Base-by-base conservation (phyloP, 139 green algal species). In the Raphidocelis subcapitata region DNA sequence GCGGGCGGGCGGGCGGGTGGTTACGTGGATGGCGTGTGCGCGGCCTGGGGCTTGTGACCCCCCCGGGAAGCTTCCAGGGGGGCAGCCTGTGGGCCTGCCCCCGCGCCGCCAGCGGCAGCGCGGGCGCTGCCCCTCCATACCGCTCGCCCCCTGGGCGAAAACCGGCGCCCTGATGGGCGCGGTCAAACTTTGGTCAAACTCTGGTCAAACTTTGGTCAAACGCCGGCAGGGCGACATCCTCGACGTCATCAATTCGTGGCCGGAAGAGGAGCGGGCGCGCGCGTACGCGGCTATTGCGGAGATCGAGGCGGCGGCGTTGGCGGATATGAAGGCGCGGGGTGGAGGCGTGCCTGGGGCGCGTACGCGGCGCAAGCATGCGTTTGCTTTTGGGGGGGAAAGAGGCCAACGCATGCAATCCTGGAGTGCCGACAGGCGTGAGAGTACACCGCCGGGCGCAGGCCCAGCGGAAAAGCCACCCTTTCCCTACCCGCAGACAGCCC, bases 271-370 rank as follows among this genome's bases (percentile, higher is more conserved):
- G 47, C 62, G 79, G 51, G 32, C 49, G 26, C 31, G 57, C n/a
- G 82, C 79, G 52, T 69, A 74, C 21, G 31, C 62, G 12, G 75
- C 67, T 5, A 88, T 91, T 31, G 49, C 63, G 23, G 86, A 88
- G 44, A 80, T 91, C 2, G 86, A 91, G 72, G 76, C 84, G 1
- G 81, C 92, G 79, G 90, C 89, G 0, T 72, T 94, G 36, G 21
- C 37, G 0, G 67, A 85, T 55, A 95, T 95, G 90, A 75, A 89
- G 64, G 41, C 92, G 10, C 20, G 67, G 24, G 10, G 12, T 24
- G 26, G 20, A 29, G 54, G 8, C 8, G 26, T 10, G 18, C 5
- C 5, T 63, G 56, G 26, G 52, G 10, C 4, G 52, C 12, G 12
- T n/a, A 15, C 12, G 52, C 23, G 52, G 12, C 24, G 52, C 52